phyloP scores from a whole-genome alignment of 805 yeast species.

The Nakazawaea wickerhamii region DNA sequence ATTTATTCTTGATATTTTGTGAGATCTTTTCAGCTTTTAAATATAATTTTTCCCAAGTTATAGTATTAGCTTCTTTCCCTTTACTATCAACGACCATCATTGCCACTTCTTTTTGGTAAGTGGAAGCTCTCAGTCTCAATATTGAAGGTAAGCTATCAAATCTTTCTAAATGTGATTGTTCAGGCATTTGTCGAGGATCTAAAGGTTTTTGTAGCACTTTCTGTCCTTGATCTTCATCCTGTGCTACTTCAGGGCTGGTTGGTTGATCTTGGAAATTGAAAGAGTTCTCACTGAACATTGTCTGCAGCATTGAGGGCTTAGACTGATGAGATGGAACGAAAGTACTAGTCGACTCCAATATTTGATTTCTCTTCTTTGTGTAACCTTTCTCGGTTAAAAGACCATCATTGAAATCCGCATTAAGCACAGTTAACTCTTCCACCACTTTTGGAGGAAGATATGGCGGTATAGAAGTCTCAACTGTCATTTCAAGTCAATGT shows the following conservation, averaged over 20 bases:
- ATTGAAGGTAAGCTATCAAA: conserved; percentile 66
- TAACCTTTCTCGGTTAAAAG: conserved; percentile 73
- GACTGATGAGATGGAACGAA: conserved; percentile 13
- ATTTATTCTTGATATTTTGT: conserved; percentile 67
- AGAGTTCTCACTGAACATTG: conserved; percentile 13
- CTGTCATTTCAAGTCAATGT: conserved; percentile 10
- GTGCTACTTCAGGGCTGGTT: background rate
- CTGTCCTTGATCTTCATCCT: conserved; percentile 14
- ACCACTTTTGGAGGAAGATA: conserved; percentile 31
- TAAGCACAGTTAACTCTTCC: conserved; percentile 35
- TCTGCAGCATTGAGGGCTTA: conserved; percentile 11
- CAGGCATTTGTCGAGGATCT: conserved; percentile 49
- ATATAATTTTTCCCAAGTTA: conserved; percentile 88
- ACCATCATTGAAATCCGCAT: conserved; percentile 56
- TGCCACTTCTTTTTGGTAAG: conserved; percentile 65
- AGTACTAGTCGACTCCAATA: conserved; percentile 22
- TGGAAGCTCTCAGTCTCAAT: conserved; percentile 64
- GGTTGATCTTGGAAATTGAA: conserved; percentile 1
- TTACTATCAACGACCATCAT: conserved; percentile 64
- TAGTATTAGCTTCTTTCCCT: conserved; percentile 73
- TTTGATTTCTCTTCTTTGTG: conserved; percentile 46
- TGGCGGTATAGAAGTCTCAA: conserved; percentile 47
- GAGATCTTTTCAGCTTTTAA: conserved; percentile 83
- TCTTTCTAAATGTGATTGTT: conserved; percentile 31
- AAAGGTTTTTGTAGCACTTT: conserved; percentile 52